These are phyloP conservation scores for Nadsonia fulvescens DNA, from an alignment of 805 yeast species.

Conservation along the genomic window DNA sequence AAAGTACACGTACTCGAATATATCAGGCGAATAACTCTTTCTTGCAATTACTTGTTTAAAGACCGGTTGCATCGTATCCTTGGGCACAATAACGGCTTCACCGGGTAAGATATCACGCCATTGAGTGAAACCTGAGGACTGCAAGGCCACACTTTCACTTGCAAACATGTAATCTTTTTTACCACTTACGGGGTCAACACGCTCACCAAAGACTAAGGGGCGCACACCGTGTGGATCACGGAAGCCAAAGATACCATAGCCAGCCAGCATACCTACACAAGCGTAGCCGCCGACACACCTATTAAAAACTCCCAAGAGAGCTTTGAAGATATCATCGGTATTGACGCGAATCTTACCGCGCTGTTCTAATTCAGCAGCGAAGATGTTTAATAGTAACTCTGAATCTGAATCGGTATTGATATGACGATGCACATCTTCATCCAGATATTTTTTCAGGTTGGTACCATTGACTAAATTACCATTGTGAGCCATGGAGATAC, in stretches of 20 bases:
- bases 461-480: conserved; percentile 86
- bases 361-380: conserved; percentile 81
- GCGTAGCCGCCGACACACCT: conserved; percentile 94
- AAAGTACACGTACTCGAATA: conserved; percentile 93
- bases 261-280: conserved; percentile 86
- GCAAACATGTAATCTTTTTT: conserved; percentile 78
- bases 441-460: conserved; percentile 61
- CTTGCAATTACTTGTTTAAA: conserved; percentile 72
- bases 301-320: conserved; percentile 65
- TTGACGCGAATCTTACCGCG: conserved; percentile 87
- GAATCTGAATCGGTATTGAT: conserved; percentile 95
- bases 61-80: conserved; percentile 54
- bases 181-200: conserved; percentile 50
- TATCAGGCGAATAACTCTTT: conserved; percentile 75
- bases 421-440: conserved; percentile 89
- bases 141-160: conserved; percentile 83
- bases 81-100: conserved; percentile 87
- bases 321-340: conserved; percentile 73
- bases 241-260: conserved; percentile 87
- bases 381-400: conserved; percentile 72
- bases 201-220: conserved; percentile 75
- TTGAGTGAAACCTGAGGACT: conserved; percentile 70
- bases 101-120: conserved; percentile 84
- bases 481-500: conserved; percentile 77
- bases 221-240: conserved; percentile 96